Base-by-base conservation (phyloP, 495 filamentous ascomycete species). In the Hyphodiscus hymeniophilus region DNA sequence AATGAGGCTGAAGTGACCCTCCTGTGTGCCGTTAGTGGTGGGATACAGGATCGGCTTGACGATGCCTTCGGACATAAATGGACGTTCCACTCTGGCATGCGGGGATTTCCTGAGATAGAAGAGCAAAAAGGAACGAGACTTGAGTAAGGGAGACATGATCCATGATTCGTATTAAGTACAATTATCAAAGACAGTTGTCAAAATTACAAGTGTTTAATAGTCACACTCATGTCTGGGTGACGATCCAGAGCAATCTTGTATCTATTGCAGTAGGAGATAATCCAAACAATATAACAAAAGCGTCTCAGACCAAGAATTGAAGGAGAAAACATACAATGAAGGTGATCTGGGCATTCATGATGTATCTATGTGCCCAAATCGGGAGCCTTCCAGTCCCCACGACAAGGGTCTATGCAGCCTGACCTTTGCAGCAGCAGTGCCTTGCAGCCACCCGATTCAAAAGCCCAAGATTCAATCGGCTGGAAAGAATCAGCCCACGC, bases 1-100 rank as follows among this genome's bases (percentile, higher is more conserved):
- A 51, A 97, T 87, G 45, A 98, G 73, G 58, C 80, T 88, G 53
- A 96, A 72, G 43, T 79, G 80, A 54, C 87, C 87, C 54, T 95
- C 89, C 92, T 98, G 70, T 34, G 21, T 26, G n/a, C 43, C 38
- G 40, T 59, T 20, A 57, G 53, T 51, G 35, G 41, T 35, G 42
- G 42, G 11, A 10, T 32, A 36, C 39, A 53, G 30, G 32, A 45
- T 54, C 24, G 42, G 42, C 42, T 49, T 54, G 45, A 47, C 38
- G 47, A 32, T 45, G 24, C 51, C 34, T 51, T 48, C 26, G 43
- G 41, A 51, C 42, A 52, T 53, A 16, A 38, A 43, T 39, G n/a
- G 18, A 21, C 28, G 31, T 8, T 34, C 50, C 44, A 45, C 47
- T 51, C 45, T 40, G 11, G 20, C 32, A 35, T 40, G 58, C 43